Conservation (phyloP, 2,329 filamentous ascomycete genomes). For the Ceratocystis harringtonii region DNA sequence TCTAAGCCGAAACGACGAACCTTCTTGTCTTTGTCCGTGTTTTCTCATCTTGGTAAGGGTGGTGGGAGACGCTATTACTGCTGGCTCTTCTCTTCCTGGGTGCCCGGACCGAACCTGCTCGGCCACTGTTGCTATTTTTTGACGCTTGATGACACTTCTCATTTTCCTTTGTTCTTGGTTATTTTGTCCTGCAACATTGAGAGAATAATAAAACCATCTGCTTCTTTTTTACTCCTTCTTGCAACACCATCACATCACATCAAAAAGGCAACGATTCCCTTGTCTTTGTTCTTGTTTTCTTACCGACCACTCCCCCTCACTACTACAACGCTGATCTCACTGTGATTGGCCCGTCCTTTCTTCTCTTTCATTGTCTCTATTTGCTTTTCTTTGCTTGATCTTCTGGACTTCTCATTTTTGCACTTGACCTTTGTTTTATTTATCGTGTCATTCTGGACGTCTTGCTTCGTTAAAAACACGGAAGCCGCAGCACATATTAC, state of each 20-base stretch:
- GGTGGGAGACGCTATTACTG: neutral
- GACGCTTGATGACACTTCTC: conserved; percentile 4
- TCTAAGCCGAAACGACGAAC: neutral
- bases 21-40: neutral
- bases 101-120: neutral
- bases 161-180: conserved; percentile 4
- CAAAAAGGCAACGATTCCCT: conserved; percentile 4
- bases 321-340: neutral
- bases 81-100: neutral
- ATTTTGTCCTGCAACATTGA: neutral
- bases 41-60: no score
- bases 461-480: neutral
- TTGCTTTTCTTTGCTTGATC: neutral
- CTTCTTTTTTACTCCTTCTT: neutral
- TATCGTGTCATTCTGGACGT: conserved; percentile 4
- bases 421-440: neutral
- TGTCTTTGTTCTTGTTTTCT: conserved; percentile 1
- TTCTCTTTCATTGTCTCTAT: neutral
- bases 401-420: neutral
- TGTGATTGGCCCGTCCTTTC: neutral
- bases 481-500: neutral
- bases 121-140: neutral
- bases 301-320: neutral
- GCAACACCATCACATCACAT: neutral
- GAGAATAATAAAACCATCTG: neutral